Percentiles rank a stretch among this genome's conserved stretches.
Evolutionary conservation across 1,139 yeast species (phyloP).

Genomic region (Magnusiomyces ingens): DNA sequence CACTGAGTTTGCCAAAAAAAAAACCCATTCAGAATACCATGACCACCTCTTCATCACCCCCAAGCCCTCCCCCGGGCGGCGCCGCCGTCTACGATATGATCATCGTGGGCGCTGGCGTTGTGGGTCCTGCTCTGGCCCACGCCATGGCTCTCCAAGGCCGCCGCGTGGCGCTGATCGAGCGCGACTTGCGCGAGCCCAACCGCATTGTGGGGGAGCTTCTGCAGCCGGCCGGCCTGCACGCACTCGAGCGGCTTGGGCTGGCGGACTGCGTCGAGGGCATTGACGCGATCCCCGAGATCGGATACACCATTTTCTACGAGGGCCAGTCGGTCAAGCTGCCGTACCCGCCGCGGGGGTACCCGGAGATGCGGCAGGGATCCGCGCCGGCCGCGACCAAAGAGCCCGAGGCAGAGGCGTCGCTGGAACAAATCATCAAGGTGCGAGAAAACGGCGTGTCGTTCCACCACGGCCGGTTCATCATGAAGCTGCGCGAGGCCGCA

Average conservation of each 20-base stretch:
- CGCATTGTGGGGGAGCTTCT: slow-evolving; percentile 93
- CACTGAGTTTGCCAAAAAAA: no score
- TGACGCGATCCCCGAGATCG: slow-evolving; percentile 70
- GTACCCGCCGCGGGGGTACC: slow-evolving; percentile 46
- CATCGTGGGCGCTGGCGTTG: slow-evolving; percentile 90
- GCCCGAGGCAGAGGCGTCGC: slow-evolving; percentile 5
- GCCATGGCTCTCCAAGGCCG: slow-evolving; percentile 88
- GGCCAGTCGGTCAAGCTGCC: slow-evolving; percentile 52
- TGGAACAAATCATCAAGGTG: slow-evolving; percentile 22
- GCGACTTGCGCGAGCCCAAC: slow-evolving; percentile 90
- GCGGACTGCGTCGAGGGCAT: slow-evolving; percentile 70
- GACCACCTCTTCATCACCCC: neutral
- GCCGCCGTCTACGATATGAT: slow-evolving; percentile 45
- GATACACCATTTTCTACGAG: slow-evolving; percentile 71
- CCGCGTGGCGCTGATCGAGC: slow-evolving; percentile 54
- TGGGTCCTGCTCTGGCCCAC: slow-evolving; percentile 90
- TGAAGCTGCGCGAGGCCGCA: slow-evolving; percentile 70
- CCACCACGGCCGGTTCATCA: slow-evolving; percentile 85
- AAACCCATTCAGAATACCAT: neutral
- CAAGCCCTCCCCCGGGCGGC: slow-evolving; percentile 13
- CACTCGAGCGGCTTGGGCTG: slow-evolving; percentile 76
- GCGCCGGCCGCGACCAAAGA: neutral
- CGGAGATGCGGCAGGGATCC: no score
- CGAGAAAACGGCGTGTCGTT: slow-evolving; percentile 65
- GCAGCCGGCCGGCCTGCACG: slow-evolving; percentile 92